Percentiles rank a stretch among this genome's conserved stretches.
Conservation (phyloP, 1,284 basidiomycete genomes). For the Xerocomus minutiporus region DNA sequence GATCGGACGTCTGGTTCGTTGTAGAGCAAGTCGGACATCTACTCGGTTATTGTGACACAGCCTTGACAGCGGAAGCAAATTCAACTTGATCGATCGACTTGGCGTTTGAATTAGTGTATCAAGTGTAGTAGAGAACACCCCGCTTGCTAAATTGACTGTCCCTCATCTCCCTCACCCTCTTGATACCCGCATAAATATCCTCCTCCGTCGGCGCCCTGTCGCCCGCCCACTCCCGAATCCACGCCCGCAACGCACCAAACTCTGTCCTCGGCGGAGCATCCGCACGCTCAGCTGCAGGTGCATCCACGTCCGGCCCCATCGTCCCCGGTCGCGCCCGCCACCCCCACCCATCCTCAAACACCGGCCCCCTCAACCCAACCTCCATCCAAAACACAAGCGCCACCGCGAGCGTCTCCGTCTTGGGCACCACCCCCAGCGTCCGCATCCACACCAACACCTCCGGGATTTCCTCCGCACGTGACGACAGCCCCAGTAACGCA, state of each 20-base stretch:
- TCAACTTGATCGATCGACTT: not conserved
- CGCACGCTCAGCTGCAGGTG: not conserved
- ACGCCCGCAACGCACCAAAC: conserved; percentile 41
- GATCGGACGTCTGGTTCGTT: no score
- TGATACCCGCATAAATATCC: conserved; percentile 31
- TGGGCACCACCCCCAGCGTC: conserved; percentile 50
- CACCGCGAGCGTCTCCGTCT: conserved; percentile 51
- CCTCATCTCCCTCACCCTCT: conserved; percentile 29
- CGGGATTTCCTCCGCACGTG: conserved; percentile 56
- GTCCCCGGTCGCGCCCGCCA: conserved; percentile 20
- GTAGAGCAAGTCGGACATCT: no score
- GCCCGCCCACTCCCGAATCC: conserved; percentile 70
- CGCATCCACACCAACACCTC: conserved; percentile 78
- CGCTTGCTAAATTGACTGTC: conserved; percentile 16
- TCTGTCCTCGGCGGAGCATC: conserved; percentile 18
- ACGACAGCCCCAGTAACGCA: conserved; percentile 53
- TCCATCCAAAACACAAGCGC: conserved; percentile 71
- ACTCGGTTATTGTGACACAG: no score
- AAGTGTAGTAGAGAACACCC: not conserved
- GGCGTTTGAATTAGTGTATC: not conserved
- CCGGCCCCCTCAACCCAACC: conserved; percentile 54
- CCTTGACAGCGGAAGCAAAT: not conserved
- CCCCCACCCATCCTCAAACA: conserved; percentile 43
- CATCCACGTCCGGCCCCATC: conserved; percentile 16
- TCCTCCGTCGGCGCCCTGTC: conserved; percentile 48